Evolutionary conservation across 1,284 basidiomycete species (phyloP), one percentile per base, ranked within the genome.

Genomic region (Golubevia pallescens): DNA sequence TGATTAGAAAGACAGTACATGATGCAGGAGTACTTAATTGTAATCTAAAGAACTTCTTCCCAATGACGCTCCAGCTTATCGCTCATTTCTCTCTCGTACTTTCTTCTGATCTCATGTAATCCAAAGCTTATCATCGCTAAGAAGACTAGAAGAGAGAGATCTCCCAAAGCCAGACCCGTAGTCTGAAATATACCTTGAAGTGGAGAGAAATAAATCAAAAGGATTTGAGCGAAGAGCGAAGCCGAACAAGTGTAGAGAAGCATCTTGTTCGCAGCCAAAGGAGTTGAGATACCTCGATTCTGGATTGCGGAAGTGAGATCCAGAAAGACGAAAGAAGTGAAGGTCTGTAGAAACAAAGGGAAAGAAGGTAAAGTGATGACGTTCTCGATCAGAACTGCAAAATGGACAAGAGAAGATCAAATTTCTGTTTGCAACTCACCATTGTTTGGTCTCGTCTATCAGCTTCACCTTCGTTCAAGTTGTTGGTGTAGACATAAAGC

Each of bases 121-220:
- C 59, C 74, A 63, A 81, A 82, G 51, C 68, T 71, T 23, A 71
- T 5, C 1, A n/a, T 73, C 0, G 78, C 72, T 2, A 82, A 65
- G 3, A 34, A 54, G 7, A 66, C 60, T 20, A 84, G 54, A 10
- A 74, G 63, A 14, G 56, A 20, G 34, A 84, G 51, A 66, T 84
- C 79, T 1, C 23, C 32, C 2, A 68, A 38, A 16, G 70, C 69
- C 23, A 84, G 67, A 16, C 61, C 63, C 7, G 69, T 67, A n/a
- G 81, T 84, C 59, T 80, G 76, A 58, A 84, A 84, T 4, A 84
- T 69, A 2, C 73, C 68, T 62, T 84, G 81, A 56, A 84, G 54
- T 1, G 66, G 74, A 10, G 77, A 70, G 21, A 84, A 48, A 61
- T 84, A 84, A 20, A 84, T 69, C 62, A 84, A 70, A 10, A 60